Base-by-base conservation (phyloP, 108 stramenopile genomes). In the Schizochytrium sp. region DNA sequence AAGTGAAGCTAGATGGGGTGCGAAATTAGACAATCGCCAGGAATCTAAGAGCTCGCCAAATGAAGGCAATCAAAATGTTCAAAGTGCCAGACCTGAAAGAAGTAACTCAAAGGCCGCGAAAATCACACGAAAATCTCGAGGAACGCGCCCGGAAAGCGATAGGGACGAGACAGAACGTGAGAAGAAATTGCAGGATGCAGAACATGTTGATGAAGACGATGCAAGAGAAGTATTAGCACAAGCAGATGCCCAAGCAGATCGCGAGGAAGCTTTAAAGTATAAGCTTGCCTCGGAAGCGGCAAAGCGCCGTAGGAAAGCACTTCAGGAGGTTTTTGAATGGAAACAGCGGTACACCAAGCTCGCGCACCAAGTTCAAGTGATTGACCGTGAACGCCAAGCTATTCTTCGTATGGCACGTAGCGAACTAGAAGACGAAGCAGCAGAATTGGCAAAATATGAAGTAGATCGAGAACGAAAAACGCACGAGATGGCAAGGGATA, bases 261-360 rank as follows among this genome's bases (percentile, higher is more conserved):
- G 76, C 5, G 76, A 83, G 53, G 76, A 83, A 10, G 76, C 76
- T 38, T 53, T 83, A 47, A 83, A 83, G 76, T 83, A 83, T 53
- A 83, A 83, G 28, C 76, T 55, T 10, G 76, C 76, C n/a, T 49
- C 76, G 5, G 76, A 83, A 28, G 76, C 47, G n/a, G 76, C 76
- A 10, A 83, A 83, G 76, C 76, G 53, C 17, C 45, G 76, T 5
- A 47, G 76, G 40, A 83, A 83, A 50, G 76, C 47, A n/a, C 76
- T 83, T 28, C 47, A 83, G 76, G 76, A 49, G 10, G 76, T 49
- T 53, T 83, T 83, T 83, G 28, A 56, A 3, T 83, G 76, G 76
- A 83, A 83, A 53, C 76, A 83, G 28, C 47, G 53, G 2, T 83
- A 55, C 28, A 83, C 76, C 0, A 83, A 55, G 47, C 53, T 83